Evolutionary conservation across 2,329 filamentous ascomycete species (phyloP), one percentile per base, ranked within the genome.

Genomic region (Cercospora zeina): DNA sequence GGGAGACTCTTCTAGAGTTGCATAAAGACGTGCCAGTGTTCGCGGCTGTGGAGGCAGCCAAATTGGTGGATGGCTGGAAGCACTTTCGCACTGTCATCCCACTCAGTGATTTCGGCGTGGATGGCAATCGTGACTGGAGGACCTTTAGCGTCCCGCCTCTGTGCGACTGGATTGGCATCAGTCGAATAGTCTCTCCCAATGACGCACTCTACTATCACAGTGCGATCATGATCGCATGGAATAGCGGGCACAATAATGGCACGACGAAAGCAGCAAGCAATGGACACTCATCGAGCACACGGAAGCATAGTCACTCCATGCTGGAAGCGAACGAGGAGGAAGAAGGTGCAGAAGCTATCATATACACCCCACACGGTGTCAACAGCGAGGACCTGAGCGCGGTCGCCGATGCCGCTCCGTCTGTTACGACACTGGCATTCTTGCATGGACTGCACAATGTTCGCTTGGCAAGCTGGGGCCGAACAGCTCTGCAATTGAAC

Each of bases 321-420:
- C 66, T 64, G 3, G 64, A 67, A 11, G 57, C 62, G 1, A 59
- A 68, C 27, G 68, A 71, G 11, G 67, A 71, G 24, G 72, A 71
- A 9, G 72, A 76, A 31, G 72, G 70, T 14, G 80, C 79, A 0
- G 84, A 88, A 72, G 83, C 82, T 11, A 71, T 89, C 31, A 75
- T 89, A 36, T 89, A 88, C 74, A 85, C 85, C 0, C 86, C 87
- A 0, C 87, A 88, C 69, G 85, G 86, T 33, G 83, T 88, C 54
- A 65, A 74, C 0, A 80, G 82, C 19, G 59, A 65, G 24, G 68
- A 72, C n/a, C 74, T 88, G 3, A 66, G 70, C 0, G 74, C 78
- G 0, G 70, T 87, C 7, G 72, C 73, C 0, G 65, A 65, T 0
- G 80, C 81, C 1, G 70, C 74, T 0, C 83, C 83, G 0, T 73